These are phyloP conservation scores for Botrytis cinerea DNA, from an alignment of 2,329 filamentous ascomycete genomes.

Conservation along the genomic window DNA sequence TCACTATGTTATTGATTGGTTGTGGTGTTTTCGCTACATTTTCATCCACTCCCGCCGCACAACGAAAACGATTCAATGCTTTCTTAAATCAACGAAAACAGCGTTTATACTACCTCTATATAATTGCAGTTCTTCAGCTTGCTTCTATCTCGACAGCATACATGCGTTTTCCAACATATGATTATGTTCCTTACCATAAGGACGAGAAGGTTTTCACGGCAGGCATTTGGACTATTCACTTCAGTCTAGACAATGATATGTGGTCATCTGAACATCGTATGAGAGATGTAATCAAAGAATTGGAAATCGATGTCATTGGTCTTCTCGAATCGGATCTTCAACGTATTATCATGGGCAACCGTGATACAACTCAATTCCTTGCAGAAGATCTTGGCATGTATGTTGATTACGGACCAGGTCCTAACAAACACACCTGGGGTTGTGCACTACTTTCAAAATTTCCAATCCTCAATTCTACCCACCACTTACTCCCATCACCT, in stretches of 20 bases:
- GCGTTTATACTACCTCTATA: slow-evolving; percentile 68
- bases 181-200: slow-evolving; percentile 87
- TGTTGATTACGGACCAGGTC: slow-evolving; percentile 93
- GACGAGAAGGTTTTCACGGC: slow-evolving; percentile 87
- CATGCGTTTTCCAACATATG: slow-evolving; percentile 86
- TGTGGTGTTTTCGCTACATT: slow-evolving; percentile 78
- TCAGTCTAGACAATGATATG: slow-evolving; percentile 97
- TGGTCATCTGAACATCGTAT: slow-evolving; percentile 96
- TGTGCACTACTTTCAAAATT: slow-evolving; percentile 92
- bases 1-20: slow-evolving; percentile 81
- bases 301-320: slow-evolving; percentile 98
- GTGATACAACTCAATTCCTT: slow-evolving; percentile 91
- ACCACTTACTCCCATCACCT: slow-evolving; percentile 90
- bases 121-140: slow-evolving; percentile 75
- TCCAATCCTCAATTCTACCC: slow-evolving; percentile 94
- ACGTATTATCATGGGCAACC: slow-evolving; percentile 99
- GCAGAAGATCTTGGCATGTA: slow-evolving; percentile 99
- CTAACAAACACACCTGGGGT: slow-evolving; percentile 99
- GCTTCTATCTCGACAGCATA: slow-evolving; percentile 80
- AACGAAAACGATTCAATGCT: slow-evolving; percentile 35
- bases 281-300: slow-evolving; percentile 84
- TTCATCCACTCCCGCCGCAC: slow-evolving; percentile 44
- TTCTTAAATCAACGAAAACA: slow-evolving; percentile 50
- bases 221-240: slow-evolving; percentile 99
- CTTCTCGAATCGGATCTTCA: slow-evolving; percentile 90